Base-by-base conservation (phyloP, 805 yeast species). In the Isabelozyma rhagii region DNA sequence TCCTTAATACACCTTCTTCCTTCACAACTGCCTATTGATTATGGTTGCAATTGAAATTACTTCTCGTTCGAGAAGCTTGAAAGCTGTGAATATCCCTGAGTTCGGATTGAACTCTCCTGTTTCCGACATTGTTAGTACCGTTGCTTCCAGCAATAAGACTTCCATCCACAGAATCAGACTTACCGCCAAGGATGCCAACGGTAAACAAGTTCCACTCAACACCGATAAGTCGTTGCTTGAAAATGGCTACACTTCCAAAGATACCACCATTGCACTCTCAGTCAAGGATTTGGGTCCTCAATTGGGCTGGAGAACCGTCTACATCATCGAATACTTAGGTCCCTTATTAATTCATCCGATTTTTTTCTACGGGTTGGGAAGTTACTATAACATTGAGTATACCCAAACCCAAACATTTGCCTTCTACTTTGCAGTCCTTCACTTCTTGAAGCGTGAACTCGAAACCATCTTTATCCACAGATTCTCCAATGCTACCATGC, bases 201-300 rank as follows among this genome's bases (percentile, higher is more conserved):
- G 62, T 34, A 68, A 67, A 52, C 74, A 78, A 51, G 60, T 67
- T 13, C 78, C 83, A 3, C 66, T 84, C 61, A 74, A 74, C 49
- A 60, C 68, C 21, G 71, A 71, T 40, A 72, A 74, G 47, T 65
- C 79, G 14, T 68, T 85, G 40, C 67, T 63, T 31, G 74, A 68
- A n/a, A 78, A 77, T 51, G 80, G 81, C 1, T 61, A 72, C 41
- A 68, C 70, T 18, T 70, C 66, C 9, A 67, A 62, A 0, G 60
- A 59, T 10, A 43, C 54, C 2, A 56, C 72, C 8, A 59, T 74
- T 21, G 75, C 69, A 11, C 72, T 91, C 11, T 80, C 71, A 55
- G 87, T 87, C 48, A 92, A 93, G 66, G 99, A 93, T 63, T 74
- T 93, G 53, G 99, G 99, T 17, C 91, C 92, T 0, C 99, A 94